Conservation (phyloP, 2,329 filamentous ascomycete genomes). For the Orbilia quercus region DNA sequence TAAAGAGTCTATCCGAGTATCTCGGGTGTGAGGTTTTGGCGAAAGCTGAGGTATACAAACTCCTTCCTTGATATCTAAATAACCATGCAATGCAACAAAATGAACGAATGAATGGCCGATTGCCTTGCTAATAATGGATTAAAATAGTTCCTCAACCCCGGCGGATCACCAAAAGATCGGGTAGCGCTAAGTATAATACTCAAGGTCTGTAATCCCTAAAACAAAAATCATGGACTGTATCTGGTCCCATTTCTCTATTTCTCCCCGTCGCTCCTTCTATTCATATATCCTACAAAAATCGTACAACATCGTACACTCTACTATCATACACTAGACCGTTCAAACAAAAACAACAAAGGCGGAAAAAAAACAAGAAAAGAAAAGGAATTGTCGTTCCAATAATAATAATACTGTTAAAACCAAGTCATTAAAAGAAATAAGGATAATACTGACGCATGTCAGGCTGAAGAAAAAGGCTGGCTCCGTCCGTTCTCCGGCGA, state of each 20-base stretch:
- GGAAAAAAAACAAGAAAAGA: constrained; percentile 26
- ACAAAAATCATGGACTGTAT: background rate
- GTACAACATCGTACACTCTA: background rate
- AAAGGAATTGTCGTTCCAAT: constrained; percentile 26
- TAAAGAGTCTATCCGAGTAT: constrained; percentile 84
- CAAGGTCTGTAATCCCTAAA: constrained; percentile 62
- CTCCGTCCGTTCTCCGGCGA: constrained; percentile 84
- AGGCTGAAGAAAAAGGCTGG: constrained; percentile 81
- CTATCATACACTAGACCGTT: background rate
- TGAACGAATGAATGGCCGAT: too few species aligned
- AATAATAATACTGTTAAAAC: constrained; percentile 2
- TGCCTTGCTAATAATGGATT: too few species aligned
- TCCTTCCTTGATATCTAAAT: too few species aligned
- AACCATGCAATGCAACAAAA: too few species aligned
- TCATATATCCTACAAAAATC: background rate
- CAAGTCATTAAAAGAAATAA: constrained; percentile 16
- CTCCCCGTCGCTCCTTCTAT: background rate
- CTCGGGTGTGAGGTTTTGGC: constrained; percentile 90
- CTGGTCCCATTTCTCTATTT: background rate
- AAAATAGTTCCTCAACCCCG: constrained; percentile 84
- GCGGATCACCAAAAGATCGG: constrained; percentile 92
- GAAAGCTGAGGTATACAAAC: constrained; percentile 84
- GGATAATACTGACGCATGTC: constrained; percentile 51
- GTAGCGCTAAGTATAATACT: constrained; percentile 91
- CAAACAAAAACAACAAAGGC: constrained; percentile 18